Percentiles rank a stretch among this genome's conserved stretches.
phyloP scores from a whole-genome alignment of 2,329 filamentous ascomycete species.

The Cordyceps militaris region DNA sequence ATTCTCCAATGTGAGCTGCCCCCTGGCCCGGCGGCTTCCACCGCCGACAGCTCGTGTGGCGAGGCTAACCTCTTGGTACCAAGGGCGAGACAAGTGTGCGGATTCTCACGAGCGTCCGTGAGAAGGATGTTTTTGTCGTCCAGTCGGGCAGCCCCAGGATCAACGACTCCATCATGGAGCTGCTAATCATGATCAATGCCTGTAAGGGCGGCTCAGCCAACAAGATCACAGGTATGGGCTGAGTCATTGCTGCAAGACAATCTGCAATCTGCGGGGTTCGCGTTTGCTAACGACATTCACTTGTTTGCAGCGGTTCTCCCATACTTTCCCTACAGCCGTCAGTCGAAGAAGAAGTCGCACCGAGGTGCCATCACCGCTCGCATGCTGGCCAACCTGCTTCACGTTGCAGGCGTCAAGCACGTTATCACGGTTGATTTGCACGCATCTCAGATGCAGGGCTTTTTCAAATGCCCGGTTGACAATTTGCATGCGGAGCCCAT shows the following conservation, averaged over 20 bases:
- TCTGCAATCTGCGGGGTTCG: not conserved
- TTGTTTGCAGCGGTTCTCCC: conserved; percentile 64
- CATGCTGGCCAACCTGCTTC: conserved; percentile 92
- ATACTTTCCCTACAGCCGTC: conserved; percentile 98
- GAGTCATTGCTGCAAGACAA: not conserved
- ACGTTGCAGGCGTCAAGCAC: conserved; percentile 91
- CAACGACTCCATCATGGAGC: conserved; percentile 98
- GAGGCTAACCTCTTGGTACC: conserved; percentile 19
- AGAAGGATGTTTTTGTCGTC: conserved; percentile 98
- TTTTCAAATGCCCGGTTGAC: conserved; percentile 96
- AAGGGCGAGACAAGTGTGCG: conserved; percentile 65
- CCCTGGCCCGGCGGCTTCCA: conserved; percentile 12
- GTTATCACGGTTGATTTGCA: conserved; percentile 96
- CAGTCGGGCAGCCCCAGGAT: conserved; percentile 94
- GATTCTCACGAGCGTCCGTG: conserved; percentile 71
- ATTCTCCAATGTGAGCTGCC: conserved; percentile 59
- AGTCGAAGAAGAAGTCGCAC: conserved; percentile 98
- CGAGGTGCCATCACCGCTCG: conserved; percentile 92
- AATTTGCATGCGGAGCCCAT: conserved; percentile 94
- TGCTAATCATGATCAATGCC: conserved; percentile 97
- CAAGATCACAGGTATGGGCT: conserved; percentile 73
- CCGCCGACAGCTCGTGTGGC: not conserved
- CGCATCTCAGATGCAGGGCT: conserved; percentile 98
- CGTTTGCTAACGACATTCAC: not conserved
- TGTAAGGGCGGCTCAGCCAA: conserved; percentile 97